These are phyloP conservation scores for Zygosaccharomyces rouxii DNA, from an alignment of 805 yeast species.

Conservation along the genomic window DNA sequence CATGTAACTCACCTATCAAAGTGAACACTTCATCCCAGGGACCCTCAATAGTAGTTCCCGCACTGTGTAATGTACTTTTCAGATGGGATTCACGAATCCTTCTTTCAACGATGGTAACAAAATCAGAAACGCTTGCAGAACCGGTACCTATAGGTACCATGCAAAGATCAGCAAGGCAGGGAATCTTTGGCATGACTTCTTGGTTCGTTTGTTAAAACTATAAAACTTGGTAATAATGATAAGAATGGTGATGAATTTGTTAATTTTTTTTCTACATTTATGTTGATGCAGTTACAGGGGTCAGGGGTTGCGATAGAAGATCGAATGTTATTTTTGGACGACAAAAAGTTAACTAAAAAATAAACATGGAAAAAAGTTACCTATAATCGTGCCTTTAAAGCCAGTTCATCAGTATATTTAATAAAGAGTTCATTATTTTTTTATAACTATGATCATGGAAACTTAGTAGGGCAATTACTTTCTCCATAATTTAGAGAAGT, in stretches of 20 bases:
- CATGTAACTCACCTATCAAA: slow-evolving; percentile 73
- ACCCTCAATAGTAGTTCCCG: slow-evolving; percentile 88
- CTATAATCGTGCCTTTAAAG: no score
- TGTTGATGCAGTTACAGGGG: no score
- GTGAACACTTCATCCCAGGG: slow-evolving; percentile 89
- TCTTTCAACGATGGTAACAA: slow-evolving; percentile 66
- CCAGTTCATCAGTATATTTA: no score
- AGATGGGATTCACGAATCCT: slow-evolving; percentile 58
- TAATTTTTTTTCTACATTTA: neutral
- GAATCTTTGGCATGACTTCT: slow-evolving; percentile 32
- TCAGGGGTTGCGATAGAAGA: no score
- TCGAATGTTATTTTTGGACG: no score
- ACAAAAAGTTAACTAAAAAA: no score
- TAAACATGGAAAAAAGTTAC: no score
- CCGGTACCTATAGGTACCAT: slow-evolving; percentile 83
- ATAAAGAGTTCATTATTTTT: no score
- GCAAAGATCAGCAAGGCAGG: slow-evolving; percentile 82
- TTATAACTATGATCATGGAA: no score
- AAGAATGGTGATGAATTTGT: neutral
- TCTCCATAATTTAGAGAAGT: no score
- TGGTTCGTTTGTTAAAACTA: neutral
- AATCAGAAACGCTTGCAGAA: slow-evolving; percentile 73
- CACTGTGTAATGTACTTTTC: slow-evolving; percentile 73
- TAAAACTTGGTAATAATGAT: neutral
- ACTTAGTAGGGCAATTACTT: no score